Evolutionary conservation across 2,329 filamentous ascomycete species (phyloP).

Genomic region (Mollisia scopiformis): DNA sequence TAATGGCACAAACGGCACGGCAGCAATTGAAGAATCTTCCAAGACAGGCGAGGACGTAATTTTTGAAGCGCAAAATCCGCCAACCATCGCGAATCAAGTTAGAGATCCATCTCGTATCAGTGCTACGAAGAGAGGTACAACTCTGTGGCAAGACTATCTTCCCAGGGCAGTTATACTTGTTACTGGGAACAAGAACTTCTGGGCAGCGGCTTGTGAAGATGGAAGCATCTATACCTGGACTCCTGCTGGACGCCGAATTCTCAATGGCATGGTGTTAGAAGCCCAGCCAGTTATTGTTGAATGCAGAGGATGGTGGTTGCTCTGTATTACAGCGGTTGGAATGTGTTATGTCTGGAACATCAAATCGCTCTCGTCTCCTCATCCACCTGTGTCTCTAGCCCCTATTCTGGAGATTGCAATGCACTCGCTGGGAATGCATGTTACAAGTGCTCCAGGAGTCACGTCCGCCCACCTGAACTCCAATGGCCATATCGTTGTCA

Average conservation of each 20-base stretch:
- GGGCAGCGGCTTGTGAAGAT: conserved; percentile 92
- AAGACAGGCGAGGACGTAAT: conserved; percentile 72
- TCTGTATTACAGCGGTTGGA: conserved; percentile 87
- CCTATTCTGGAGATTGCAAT: conserved; percentile 88
- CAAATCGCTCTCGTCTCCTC: conserved; percentile 78
- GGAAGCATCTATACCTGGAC: conserved; percentile 91
- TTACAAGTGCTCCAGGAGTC: conserved; percentile 77
- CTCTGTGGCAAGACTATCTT: conserved; percentile 93
- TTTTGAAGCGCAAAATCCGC: conserved; percentile 86
- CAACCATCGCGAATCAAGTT: conserved; percentile 58
- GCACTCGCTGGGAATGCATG: conserved; percentile 76
- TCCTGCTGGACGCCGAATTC: conserved; percentile 81
- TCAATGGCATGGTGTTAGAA: conserved; percentile 86
- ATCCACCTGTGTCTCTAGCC: conserved; percentile 86
- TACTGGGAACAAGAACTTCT: conserved; percentile 88
- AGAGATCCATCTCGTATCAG: conserved; percentile 85
- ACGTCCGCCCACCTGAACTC: conserved; percentile 92
- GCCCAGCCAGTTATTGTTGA: conserved; percentile 94
- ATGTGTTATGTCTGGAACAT: conserved; percentile 95
- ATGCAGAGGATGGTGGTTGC: conserved; percentile 83
- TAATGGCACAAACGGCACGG: conserved; percentile 37
- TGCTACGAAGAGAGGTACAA: conserved; percentile 76
- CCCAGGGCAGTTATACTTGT: conserved; percentile 86
- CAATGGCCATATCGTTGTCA: conserved; percentile 83
- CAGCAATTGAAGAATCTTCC: conserved; percentile 60